Base-by-base conservation (phyloP, 2,329 filamentous ascomycete species). In the Fusarium albosuccineum region DNA sequence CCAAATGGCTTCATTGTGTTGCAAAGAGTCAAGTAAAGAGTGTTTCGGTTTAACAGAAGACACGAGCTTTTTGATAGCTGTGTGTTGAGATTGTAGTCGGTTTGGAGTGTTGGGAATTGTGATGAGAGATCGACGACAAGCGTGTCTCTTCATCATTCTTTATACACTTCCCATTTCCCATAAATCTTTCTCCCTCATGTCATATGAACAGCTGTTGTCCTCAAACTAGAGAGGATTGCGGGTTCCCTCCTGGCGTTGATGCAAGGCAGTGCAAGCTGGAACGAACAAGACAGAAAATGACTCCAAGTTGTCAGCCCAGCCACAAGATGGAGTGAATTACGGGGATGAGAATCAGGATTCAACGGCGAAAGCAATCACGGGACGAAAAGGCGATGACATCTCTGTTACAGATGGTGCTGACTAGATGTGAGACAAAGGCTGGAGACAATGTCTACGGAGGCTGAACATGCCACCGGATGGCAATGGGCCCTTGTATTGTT, bases 151-250 rank as follows among this genome's bases (percentile, higher is more conserved):
- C 2, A 49, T 45, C 34, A 50, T 29, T 54, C 55, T 65, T 70
- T 69, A 69, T 69, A 69, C 39, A 53, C 36, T 36, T 46, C 49
- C 49, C 0, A 16, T 3, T 11, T 9, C 17, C 26, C 34, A 11
- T 29, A 16, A 48, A 50, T 53, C 44, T 27, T n/a, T 26, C 27
- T 27, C 33, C 14, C 36, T 27, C 42, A n/a, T 60, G 48, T 64
- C 58, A 61, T 55, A 48, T 46, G 53, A 26, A 22, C 42, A n/a
- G 49, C n/a, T 17, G 34, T 30, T 56, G 41, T 70, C 51, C 63
- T 50, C 30, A 55, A 67, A 41, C 41, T 45, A 50, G 36, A 59
- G 51, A 61, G 63, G 66, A 66, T 69, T 68, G 62, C 50, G 62
- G 66, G 39, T 57, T 62, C 17, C 17, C 49, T 68, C 67, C 55